phyloP scores from a whole-genome alignment of 1,284 basidiomycete genomes.

The Cystobasidium slooffiae region DNA sequence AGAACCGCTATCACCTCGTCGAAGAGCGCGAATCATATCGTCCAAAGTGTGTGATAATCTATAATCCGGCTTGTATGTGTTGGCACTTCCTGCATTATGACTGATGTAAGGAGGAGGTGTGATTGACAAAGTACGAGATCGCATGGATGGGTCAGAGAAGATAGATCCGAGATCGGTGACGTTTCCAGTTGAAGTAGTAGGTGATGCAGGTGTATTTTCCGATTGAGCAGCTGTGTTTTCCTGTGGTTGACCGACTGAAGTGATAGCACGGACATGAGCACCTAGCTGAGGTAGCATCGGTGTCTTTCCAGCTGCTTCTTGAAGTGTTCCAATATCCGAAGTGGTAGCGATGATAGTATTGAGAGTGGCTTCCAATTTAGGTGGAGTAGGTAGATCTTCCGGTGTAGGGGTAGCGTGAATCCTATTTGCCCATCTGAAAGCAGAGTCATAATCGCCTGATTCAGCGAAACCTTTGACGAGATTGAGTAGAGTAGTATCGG shows the following conservation, averaged over 20 bases:
- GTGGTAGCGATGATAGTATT: conserved; percentile 37
- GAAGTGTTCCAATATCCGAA: conserved; percentile 9
- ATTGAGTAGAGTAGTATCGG: conserved; percentile 10
- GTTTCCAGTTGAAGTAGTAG: conserved; percentile 6
- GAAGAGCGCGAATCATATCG: conserved; percentile 46
- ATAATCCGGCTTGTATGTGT: conserved; percentile 43
- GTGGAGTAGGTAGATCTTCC: conserved; percentile 31
- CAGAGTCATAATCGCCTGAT: conserved; percentile 36
- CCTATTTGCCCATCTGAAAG: conserved; percentile 40
- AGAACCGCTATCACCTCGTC: neutral
- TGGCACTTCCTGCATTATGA: neutral
- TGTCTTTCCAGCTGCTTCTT: conserved; percentile 31
- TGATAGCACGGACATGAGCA: conserved; percentile 1
- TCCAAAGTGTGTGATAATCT: conserved; percentile 48
- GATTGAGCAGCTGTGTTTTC: neutral
- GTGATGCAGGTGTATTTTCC: conserved; percentile 1
- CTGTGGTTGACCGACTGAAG: neutral
- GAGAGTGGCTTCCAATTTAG: conserved; percentile 33
- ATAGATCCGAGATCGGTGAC: conserved; percentile 32
- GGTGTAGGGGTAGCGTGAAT: conserved; percentile 36
- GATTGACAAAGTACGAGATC: conserved; percentile 26
- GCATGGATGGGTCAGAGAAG: conserved; percentile 35
- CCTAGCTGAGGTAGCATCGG: conserved; percentile 21
- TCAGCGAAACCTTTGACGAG: conserved; percentile 35
- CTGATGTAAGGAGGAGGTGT: conserved; percentile 27